Percentiles rank a stretch among this genome's conserved stretches.
Evolutionary conservation across 176 grass and related monocot genomes (phyloP).

Genomic region (Triticum aestivum): DNA sequence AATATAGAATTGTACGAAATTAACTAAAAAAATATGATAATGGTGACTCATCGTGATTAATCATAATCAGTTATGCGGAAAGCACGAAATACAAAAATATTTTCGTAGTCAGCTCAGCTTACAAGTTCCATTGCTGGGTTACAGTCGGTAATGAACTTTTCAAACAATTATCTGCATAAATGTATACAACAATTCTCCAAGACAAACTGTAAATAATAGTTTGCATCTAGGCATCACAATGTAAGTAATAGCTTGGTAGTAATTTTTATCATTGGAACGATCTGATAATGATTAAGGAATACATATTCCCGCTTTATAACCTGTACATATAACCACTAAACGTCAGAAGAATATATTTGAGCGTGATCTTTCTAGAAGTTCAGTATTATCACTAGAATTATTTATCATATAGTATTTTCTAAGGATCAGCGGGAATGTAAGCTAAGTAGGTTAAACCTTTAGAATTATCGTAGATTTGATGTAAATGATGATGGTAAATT

Average conservation of each 20-base stretch:
- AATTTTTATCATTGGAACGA: neutral
- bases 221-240: neutral
- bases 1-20: conserved; percentile 38
- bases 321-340: neutral
- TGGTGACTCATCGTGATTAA: neutral
- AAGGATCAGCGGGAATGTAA: neutral
- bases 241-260: neutral
- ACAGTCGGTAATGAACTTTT: neutral
- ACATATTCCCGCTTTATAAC: neutral
- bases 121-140: neutral
- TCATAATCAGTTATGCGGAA: neutral
- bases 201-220: neutral
- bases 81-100: neutral
- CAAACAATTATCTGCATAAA: neutral
- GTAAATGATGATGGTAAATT: conserved; percentile 9
- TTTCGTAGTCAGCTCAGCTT: conserved; percentile 1
- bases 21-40: conserved; percentile 9
- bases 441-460: neutral
- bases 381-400: neutral
- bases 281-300: neutral
- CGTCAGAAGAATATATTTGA: neutral
- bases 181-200: neutral
- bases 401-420: neutral
- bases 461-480: conserved; percentile 12
- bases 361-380: neutral